A percentile compares a stretch with the other conserved stretches of the same genome.
These are phyloP conservation scores for Cucurbita moschata DNA, from an alignment of 306 rosid species.

Conservation along the genomic window DNA sequence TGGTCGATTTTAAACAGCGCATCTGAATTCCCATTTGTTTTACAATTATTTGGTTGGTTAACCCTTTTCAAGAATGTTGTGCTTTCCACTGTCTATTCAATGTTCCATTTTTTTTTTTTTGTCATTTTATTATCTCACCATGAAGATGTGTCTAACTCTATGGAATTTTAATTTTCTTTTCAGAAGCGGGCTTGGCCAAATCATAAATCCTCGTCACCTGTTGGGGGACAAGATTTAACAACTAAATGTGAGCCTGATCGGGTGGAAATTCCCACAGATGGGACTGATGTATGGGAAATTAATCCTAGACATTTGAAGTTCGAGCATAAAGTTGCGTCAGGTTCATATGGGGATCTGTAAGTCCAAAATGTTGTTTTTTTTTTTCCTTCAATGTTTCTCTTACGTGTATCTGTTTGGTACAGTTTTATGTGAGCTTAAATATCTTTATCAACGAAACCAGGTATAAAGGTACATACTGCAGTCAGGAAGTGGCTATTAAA, in stretches of 20 bases:
- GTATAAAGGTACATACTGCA: constrained; percentile 78
- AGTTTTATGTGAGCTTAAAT: background rate
- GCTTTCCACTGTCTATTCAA: background rate
- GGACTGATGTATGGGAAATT: constrained; percentile 94
- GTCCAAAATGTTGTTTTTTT: constrained; percentile 16
- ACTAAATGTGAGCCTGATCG: constrained; percentile 44
- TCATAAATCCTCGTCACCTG: constrained; percentile 35
- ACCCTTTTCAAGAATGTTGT: constrained; percentile 1
- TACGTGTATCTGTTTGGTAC: background rate
- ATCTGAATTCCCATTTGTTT: background rate
- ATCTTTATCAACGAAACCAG: constrained; percentile 26
- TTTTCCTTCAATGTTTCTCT: background rate
- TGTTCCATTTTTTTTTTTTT: background rate
- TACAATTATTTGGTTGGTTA: background rate
- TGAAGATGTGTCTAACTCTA: constrained; percentile 11
- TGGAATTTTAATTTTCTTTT: constrained; percentile 13
- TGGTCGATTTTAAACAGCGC: background rate
- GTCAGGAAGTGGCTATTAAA: constrained; percentile 96
- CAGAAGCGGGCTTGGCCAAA: constrained; percentile 49
- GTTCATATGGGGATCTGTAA: constrained; percentile 92
- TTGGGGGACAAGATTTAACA: constrained; percentile 26
- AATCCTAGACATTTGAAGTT: constrained; percentile 60
- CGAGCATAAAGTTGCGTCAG: constrained; percentile 78
- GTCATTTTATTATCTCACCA: background rate
- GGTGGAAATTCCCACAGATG: constrained; percentile 72